phyloP scores from a whole-genome alignment of 2,329 filamentous ascomycete genomes.

The Blumeria hordei region DNA sequence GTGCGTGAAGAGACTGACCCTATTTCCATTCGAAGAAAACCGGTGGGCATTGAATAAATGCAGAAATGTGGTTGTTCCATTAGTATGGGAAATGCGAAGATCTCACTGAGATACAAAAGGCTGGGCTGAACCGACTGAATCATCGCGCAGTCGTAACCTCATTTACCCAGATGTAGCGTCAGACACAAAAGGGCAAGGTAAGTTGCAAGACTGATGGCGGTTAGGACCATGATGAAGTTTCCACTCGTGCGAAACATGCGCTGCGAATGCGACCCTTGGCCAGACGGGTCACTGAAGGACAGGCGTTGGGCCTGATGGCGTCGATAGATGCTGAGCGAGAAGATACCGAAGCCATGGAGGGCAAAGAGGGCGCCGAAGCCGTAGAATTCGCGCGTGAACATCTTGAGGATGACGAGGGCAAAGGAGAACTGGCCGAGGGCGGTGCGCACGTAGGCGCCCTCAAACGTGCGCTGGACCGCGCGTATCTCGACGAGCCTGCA shows the following conservation, averaged over 20 bases:
- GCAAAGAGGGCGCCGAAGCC: conserved; percentile 90
- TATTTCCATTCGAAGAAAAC: no score
- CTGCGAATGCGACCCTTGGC: not conserved
- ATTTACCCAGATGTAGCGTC: no score
- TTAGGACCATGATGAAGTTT: conserved; percentile 34
- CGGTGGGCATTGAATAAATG: no score
- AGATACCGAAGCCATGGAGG: conserved; percentile 64
- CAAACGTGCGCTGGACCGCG: conserved; percentile 85
- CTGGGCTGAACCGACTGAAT: no score
- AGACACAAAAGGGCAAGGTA: conserved; percentile 20
- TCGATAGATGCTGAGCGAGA: conserved; percentile 64
- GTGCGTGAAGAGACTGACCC: no score
- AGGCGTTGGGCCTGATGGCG: conserved; percentile 81
- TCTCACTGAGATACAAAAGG: no score
- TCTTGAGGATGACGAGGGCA: conserved; percentile 78
- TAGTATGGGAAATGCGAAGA: no score
- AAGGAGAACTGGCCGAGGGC: conserved; percentile 90
- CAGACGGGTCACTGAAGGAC: conserved; percentile 39
- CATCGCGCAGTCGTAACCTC: no score
- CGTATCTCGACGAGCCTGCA: conserved; percentile 62
- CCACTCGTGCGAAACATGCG: conserved; percentile 39
- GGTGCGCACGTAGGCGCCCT: conserved; percentile 89
- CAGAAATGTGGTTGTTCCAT: no score
- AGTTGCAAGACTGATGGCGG: conserved; percentile 28
- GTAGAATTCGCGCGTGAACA: conserved; percentile 94